These are phyloP conservation scores for Phytophthora foliorum DNA, from an alignment of 352 stramenopile genomes.

Conservation along the genomic window DNA sequence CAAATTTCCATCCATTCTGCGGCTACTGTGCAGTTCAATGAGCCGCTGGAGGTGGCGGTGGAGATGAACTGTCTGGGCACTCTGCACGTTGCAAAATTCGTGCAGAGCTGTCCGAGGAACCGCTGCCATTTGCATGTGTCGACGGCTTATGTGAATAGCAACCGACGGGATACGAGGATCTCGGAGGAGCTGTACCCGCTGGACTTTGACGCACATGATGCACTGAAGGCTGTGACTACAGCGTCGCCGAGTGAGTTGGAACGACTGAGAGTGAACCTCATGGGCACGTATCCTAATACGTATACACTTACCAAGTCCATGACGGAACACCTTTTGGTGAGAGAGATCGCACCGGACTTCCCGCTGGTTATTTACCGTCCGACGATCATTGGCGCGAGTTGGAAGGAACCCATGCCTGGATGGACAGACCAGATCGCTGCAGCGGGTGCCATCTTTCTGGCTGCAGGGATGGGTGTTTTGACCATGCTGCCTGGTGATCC, in stretches of 20 bases:
- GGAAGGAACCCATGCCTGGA: constrained; percentile 87
- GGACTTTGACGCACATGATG: constrained; percentile 85
- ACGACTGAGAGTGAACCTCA: constrained; percentile 77
- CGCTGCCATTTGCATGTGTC: constrained; percentile 84
- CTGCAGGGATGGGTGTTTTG: constrained; percentile 78
- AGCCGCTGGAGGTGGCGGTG: constrained; percentile 86
- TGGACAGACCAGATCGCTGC: constrained; percentile 88
- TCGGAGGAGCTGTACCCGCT: constrained; percentile 84
- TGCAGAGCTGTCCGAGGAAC: constrained; percentile 58
- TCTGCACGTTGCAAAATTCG: constrained; percentile 70
- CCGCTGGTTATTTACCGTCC: constrained; percentile 84
- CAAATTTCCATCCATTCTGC: constrained; percentile 89
- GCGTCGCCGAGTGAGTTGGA: constrained; percentile 69
- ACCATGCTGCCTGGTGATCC: constrained; percentile 86
- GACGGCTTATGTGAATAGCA: constrained; percentile 90
- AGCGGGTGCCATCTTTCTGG: constrained; percentile 83
- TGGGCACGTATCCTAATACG: constrained; percentile 91
- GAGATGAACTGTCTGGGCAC: constrained; percentile 88
- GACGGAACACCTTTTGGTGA: constrained; percentile 79
- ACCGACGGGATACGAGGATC: constrained; percentile 66
- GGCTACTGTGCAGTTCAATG: constrained; percentile 88
- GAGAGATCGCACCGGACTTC: constrained; percentile 52
- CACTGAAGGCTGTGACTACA: constrained; percentile 60
- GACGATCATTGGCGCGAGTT: constrained; percentile 89
- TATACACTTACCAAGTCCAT: constrained; percentile 93